These are phyloP conservation scores for Lithohypha guttulata DNA, from an alignment of 2,329 filamentous ascomycete genomes.

Conservation along the genomic window DNA sequence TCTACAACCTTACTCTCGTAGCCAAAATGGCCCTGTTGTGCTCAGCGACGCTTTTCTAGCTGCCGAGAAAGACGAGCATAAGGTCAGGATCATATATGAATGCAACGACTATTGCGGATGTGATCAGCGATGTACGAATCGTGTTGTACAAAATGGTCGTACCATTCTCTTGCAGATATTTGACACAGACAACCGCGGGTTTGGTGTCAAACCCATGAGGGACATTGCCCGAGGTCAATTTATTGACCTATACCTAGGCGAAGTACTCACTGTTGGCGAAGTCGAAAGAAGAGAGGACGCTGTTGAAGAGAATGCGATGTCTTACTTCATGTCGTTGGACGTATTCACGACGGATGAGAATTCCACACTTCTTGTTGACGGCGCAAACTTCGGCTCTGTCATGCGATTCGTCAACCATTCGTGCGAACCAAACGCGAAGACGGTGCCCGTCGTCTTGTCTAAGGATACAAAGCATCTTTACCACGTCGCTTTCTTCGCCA, in stretches of 20 bases:
- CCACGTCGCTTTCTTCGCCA: constrained; percentile 38
- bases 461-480: constrained; percentile 34
- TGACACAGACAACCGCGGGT: constrained; percentile 31
- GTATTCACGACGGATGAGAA: constrained; percentile 25
- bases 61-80: constrained; percentile 7
- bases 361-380: constrained; percentile 33
- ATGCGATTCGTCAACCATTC: constrained; percentile 41
- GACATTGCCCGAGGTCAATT: constrained; percentile 33
- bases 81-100: constrained; percentile 29
- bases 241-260: constrained; percentile 36
- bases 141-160: constrained; percentile 32
- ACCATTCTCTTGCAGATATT: constrained; percentile 34
- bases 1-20: constrained; percentile 1
- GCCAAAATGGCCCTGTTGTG: constrained; percentile 11
- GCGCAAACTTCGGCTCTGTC: constrained; percentile 31
- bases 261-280: constrained; percentile 30
- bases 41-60: constrained; percentile 17
- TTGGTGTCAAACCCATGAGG: constrained; percentile 32
- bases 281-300: constrained; percentile 31
- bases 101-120: constrained; percentile 32
- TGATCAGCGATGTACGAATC: constrained; percentile 29
- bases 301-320: constrained; percentile 23
- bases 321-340: constrained; percentile 35
- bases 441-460: constrained; percentile 33
- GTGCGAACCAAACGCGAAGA: constrained; percentile 37